phyloP scores from a whole-genome alignment of 768 basidiomycete genomes.

The Mycena olivaceomarginata region DNA sequence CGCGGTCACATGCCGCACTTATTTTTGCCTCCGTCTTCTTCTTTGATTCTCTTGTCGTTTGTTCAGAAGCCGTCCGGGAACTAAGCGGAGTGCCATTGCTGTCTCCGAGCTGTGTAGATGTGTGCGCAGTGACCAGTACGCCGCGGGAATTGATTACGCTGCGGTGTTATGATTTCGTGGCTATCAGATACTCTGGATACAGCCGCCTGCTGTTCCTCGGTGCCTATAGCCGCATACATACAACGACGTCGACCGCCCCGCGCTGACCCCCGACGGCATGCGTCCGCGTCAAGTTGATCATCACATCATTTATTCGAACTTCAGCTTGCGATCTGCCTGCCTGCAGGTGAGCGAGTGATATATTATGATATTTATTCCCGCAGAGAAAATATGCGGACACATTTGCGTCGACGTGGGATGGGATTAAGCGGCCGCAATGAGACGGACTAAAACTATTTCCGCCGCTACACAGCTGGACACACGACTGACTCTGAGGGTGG shows the following conservation, averaged over 20 bases:
- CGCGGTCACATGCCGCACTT: not conserved
- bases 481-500: not conserved
- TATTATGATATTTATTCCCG: not conserved
- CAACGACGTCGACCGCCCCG: not conserved
- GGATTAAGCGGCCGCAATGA: too few species aligned
- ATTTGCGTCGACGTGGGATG: conserved; percentile 3
- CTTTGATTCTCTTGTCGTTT: not conserved
- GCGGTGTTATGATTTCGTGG: not conserved
- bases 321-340: not conserved
- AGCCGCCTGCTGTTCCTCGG: not conserved
- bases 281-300: not conserved
- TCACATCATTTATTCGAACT: not conserved
- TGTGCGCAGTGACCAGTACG: not conserved
- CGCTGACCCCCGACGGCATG: not conserved
- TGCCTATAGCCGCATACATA: not conserved
- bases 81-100: not conserved
- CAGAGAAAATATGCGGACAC: not conserved
- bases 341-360: not conserved
- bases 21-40: conserved; percentile 16
- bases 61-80: not conserved
- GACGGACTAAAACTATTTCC: not conserved
- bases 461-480: not conserved
- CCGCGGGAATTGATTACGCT: not conserved
- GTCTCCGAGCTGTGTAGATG: not conserved
- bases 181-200: not conserved